Percentiles rank a stretch among this genome's conserved stretches.
Conservation (phyloP, 192 early-diverging fungal species). For the Dissophora globulifera region DNA sequence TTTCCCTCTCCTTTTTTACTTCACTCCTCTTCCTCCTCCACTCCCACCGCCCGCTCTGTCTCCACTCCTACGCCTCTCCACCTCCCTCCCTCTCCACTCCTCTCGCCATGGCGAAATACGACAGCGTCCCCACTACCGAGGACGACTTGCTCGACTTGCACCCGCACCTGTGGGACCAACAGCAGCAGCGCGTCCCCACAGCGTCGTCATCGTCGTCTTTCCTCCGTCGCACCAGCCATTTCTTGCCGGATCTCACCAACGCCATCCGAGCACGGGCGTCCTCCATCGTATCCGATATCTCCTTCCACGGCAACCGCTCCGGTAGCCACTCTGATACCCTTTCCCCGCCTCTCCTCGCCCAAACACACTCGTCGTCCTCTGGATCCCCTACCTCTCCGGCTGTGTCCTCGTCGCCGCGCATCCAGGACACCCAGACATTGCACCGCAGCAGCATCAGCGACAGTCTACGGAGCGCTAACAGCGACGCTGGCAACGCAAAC, state of each 20-base stretch:
- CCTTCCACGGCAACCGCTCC: background rate
- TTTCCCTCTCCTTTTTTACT: background rate
- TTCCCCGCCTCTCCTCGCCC: background rate
- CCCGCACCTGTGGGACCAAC: background rate
- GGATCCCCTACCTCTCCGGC: background rate
- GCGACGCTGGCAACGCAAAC: background rate
- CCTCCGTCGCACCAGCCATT: background rate
- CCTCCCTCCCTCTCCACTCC: background rate
- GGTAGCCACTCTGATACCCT: background rate
- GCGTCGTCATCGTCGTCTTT: constrained; percentile 1
- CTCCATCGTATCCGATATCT: constrained; percentile 6
- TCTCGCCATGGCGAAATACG: constrained; percentile 3
- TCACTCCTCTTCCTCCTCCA: constrained; percentile 6
- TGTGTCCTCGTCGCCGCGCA: background rate
- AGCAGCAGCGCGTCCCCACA: background rate
- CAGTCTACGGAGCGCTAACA: too few species aligned
- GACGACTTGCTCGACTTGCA: background rate
- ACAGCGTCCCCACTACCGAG: constrained; percentile 1
- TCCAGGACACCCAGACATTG: background rate
- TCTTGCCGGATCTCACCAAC: constrained; percentile 10
- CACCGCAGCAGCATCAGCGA: too few species aligned
- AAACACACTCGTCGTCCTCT: background rate
- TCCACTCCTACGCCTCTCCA: background rate
- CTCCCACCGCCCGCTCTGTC: background rate
- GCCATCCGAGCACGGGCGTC: constrained; percentile 13